A percentile compares a stretch with the other conserved stretches of the same genome.
Evolutionary conservation across 148 eudicot species (phyloP).

Genomic region (Hydrangea macrophylla): DNA sequence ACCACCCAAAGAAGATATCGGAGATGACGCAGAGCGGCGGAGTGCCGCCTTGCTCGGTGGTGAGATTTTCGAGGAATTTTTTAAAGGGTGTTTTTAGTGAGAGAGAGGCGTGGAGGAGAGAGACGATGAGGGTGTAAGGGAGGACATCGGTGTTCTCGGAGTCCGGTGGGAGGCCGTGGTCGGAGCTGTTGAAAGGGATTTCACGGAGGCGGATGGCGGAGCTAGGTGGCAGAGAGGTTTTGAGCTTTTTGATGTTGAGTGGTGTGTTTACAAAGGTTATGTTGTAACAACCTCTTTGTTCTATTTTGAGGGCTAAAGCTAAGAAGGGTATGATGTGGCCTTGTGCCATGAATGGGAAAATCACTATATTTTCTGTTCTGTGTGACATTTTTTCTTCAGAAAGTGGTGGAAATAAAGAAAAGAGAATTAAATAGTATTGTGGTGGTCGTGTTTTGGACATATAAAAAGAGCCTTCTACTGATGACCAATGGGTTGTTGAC

Average conservation of each 20-base stretch:
- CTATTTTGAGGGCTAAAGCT: slow-evolving; percentile 37
- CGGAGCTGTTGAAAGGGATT: slow-evolving; percentile 45
- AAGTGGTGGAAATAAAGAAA: neutral
- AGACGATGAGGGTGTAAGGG: slow-evolving; percentile 29
- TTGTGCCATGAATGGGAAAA: slow-evolving; percentile 69
- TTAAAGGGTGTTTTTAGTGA: slow-evolving; percentile 34
- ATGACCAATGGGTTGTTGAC: no score
- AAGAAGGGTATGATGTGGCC: slow-evolving; percentile 66
- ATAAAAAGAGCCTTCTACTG: no score
- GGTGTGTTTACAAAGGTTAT: slow-evolving; percentile 51
- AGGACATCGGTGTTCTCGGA: slow-evolving; percentile 46
- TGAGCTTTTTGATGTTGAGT: slow-evolving; percentile 45
- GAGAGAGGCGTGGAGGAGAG: slow-evolving; percentile 32
- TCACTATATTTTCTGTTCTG: slow-evolving; percentile 29
- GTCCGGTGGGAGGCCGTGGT: slow-evolving; percentile 39
- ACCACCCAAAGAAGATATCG: slow-evolving; percentile 50
- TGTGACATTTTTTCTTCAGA: slow-evolving; percentile 19
- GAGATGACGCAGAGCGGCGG: slow-evolving; percentile 44
- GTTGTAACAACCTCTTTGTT: slow-evolving; percentile 36
- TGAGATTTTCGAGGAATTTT: slow-evolving; percentile 22
- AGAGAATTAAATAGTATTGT: neutral
- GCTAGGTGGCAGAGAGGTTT: slow-evolving; percentile 19
- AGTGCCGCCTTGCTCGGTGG: slow-evolving; percentile 7
- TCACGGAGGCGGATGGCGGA: slow-evolving; percentile 31
- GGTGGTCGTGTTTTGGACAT: no score